Evolutionary conservation across 176 grass and related monocot genomes (phyloP).

Genomic region (Microstegium vimineum): DNA sequence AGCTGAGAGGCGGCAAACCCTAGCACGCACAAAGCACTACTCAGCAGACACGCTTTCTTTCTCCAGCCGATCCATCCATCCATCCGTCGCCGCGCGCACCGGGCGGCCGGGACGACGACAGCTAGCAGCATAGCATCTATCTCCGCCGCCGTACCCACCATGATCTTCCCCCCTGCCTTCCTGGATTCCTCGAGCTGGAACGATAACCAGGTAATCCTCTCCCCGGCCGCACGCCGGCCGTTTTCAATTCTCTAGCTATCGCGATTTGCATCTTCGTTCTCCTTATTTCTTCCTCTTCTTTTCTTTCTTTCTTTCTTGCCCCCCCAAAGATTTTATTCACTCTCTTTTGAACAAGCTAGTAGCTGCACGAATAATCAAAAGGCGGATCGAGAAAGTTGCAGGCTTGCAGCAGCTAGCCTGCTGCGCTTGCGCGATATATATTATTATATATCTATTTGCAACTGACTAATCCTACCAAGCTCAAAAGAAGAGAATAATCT

Average conservation of each 20-base stretch:
- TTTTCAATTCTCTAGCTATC: not conserved
- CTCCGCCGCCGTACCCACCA: constrained; percentile 15
- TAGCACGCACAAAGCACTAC: not conserved
- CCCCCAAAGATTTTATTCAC: constrained; percentile 43
- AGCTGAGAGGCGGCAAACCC: constrained; percentile 18
- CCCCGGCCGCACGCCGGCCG: no score
- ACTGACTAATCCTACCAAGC: not conserved
- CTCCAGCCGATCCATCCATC: not conserved
- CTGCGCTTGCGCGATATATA: not conserved
- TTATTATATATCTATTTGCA: not conserved
- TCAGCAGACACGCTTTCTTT: not conserved
- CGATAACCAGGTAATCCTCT: constrained; percentile 61
- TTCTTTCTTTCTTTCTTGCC: not conserved
- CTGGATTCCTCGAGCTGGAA: constrained; percentile 83
- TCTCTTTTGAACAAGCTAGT: constrained; percentile 24
- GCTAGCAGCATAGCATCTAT: not conserved
- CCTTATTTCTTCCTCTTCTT: not conserved
- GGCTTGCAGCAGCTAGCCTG: not conserved
- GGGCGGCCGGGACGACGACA: no score
- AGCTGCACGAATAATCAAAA: constrained; percentile 36
- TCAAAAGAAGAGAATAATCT: not conserved
- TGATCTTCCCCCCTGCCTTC: constrained; percentile 74
- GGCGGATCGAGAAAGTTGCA: constrained; percentile 21
- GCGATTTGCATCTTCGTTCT: constrained; percentile 5
- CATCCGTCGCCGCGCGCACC: no score